phyloP scores from a whole-genome alignment of 2,329 filamentous ascomycete genomes.

The Exophiala phaeomuriformis region DNA sequence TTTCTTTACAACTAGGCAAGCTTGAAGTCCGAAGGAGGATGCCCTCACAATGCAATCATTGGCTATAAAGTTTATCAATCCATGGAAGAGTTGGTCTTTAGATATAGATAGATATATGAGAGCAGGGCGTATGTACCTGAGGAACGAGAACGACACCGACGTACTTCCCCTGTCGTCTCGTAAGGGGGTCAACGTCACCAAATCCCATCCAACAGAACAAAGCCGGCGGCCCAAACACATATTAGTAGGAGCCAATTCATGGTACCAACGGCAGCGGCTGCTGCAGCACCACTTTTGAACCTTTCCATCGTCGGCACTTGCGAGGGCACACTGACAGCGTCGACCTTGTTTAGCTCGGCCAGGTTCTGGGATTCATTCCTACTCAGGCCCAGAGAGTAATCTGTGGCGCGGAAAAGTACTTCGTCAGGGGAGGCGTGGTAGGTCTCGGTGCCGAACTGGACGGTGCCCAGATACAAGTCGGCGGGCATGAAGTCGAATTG shows the following conservation, averaged over 20 bases:
- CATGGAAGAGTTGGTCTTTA: neutral
- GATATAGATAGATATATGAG: neutral
- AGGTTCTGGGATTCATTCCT: neutral
- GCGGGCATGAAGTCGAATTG: constrained; percentile 8
- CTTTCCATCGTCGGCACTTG: too few relatives aligned
- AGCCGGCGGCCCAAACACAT: too few relatives aligned
- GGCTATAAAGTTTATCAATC: neutral
- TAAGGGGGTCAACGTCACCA: neutral
- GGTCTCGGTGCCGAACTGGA: constrained; percentile 10
- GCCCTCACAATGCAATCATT: neutral
- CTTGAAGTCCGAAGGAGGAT: too few relatives aligned
- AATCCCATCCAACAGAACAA: neutral
- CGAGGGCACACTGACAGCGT: too few relatives aligned
- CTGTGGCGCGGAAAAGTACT: constrained; percentile 2
- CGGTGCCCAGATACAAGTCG: constrained; percentile 5
- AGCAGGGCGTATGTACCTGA: neutral
- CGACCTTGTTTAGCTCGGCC: too few relatives aligned
- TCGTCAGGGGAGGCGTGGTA: constrained; percentile 3
- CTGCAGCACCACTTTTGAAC: too few relatives aligned
- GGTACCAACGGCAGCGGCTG: too few relatives aligned
- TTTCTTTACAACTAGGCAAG: too few relatives aligned
- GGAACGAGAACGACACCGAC: neutral
- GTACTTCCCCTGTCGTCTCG: neutral
- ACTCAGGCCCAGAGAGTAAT: constrained; percentile 5
- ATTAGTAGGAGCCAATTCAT: too few relatives aligned